A percentile compares a stretch with the other conserved stretches of the same genome.
phyloP scores from a whole-genome alignment of 108 stramenopile species.

The Chaetoceros tenuissimus region DNA sequence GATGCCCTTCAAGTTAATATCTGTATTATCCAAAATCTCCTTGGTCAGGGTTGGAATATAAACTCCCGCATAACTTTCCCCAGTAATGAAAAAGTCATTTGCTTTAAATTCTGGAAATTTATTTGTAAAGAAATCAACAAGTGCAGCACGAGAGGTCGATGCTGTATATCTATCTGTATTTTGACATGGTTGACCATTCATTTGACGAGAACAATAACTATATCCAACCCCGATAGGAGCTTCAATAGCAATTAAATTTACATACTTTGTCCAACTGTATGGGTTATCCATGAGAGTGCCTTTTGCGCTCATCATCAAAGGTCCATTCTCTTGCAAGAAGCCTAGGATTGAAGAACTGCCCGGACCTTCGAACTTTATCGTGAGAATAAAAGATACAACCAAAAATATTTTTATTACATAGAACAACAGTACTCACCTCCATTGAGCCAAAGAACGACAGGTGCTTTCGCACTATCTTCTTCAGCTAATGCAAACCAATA shows the following conservation, averaged over 20 bases:
- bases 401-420: not conserved
- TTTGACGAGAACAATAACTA: constrained; percentile 42
- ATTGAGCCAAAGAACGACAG: constrained; percentile 52
- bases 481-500: constrained; percentile 50
- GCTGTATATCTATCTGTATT: constrained; percentile 76
- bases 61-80: constrained; percentile 82
- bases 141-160: constrained; percentile 46
- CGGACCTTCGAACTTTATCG: constrained; percentile 10
- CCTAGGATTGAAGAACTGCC: constrained; percentile 38
- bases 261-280: constrained; percentile 57
- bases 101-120: constrained; percentile 68
- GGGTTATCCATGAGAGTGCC: constrained; percentile 50
- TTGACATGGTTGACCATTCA: constrained; percentile 29
- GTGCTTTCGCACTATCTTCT: constrained; percentile 11
- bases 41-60: constrained; percentile 84
- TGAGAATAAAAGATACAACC: not conserved
- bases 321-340: constrained; percentile 48
- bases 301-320: constrained; percentile 41
- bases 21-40: constrained; percentile 38
- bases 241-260: constrained; percentile 65
- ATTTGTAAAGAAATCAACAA: constrained; percentile 43
- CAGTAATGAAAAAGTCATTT: constrained; percentile 72
- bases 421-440: constrained; percentile 18
- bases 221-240: constrained; percentile 85
- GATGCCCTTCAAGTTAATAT: constrained; percentile 36